Evolutionary conservation across 805 yeast species (phyloP).

Genomic region (Teunomyces atbi): DNA sequence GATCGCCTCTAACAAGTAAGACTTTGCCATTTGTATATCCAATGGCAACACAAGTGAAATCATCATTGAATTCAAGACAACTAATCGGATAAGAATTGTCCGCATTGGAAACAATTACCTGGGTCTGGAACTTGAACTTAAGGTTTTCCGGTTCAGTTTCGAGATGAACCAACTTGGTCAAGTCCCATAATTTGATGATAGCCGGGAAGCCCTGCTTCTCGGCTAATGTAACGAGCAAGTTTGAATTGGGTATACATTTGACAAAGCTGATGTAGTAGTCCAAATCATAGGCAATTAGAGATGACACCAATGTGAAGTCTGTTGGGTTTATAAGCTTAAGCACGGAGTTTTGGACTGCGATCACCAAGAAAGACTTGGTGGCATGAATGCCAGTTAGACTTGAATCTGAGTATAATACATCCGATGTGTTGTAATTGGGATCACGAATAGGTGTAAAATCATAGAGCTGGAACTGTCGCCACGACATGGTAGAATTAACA

Average conservation of each 20-base stretch:
- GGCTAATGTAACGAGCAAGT: constrained; percentile 66
- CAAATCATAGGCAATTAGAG: constrained; percentile 63
- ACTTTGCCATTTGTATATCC: constrained; percentile 87
- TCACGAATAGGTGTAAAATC: constrained; percentile 82
- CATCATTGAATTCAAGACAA: constrained; percentile 52
- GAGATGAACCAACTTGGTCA: constrained; percentile 47
- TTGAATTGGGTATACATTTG: constrained; percentile 45
- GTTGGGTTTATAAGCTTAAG: constrained; percentile 54
- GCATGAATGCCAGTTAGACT: constrained; percentile 63
- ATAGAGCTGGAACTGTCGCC: constrained; percentile 87
- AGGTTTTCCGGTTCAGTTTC: constrained; percentile 21
- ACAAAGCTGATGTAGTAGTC: constrained; percentile 65
- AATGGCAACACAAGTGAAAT: constrained; percentile 63
- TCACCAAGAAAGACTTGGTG: constrained; percentile 52
- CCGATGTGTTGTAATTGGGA: constrained; percentile 62
- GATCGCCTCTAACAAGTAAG: constrained; percentile 80
- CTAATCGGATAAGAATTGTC: constrained; percentile 78
- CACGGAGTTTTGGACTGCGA: constrained; percentile 53
- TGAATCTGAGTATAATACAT: constrained; percentile 78
- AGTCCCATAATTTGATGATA: constrained; percentile 69
- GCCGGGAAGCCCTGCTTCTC: constrained; percentile 73
- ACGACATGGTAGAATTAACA: constrained; percentile 20
- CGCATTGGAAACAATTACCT: constrained; percentile 65
- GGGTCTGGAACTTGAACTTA: constrained; percentile 52
- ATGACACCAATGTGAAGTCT: constrained; percentile 43